Base-by-base conservation (phyloP, 1,284 basidiomycete species). In the Pseudozyma tsukubaensis region DNA sequence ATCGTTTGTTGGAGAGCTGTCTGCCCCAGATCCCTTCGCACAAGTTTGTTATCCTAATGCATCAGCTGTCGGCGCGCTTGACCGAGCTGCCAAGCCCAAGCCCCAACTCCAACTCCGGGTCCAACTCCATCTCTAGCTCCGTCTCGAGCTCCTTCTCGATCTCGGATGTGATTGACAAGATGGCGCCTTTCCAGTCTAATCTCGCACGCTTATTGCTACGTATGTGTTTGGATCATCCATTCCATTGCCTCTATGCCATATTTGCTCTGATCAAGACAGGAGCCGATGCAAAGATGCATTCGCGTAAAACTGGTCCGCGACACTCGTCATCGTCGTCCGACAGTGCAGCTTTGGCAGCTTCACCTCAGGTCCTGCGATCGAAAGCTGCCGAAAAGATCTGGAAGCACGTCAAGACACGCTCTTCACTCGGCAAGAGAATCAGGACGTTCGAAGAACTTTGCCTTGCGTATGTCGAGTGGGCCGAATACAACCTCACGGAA, bases 231-330 rank as follows among this genome's bases (percentile, higher is more conserved):
- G 93, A 98, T 57, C 97, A 99, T 83, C 95, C 96, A 0, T 98
- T 94, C 86, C 97, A 99, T 82, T 91, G 90, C 72, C 86, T 97
- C 7, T 97, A 95, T 84, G 93, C 96, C 75, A 89, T 99, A 13
- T 93, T 91, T 82, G 92, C 92, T 0, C 57, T 84, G 47, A 54
- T 76, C 64, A 75, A 75, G 59, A 69, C 72, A 9, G 73, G 74
- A 3, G 60, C 58, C 6, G 78, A 78, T 52, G 47, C 56, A 34
- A 64, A 68, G 29, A 56, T 56, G 4, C 44, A 69, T 18, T 47
- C 53, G 32, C 51, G 55, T 44, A 52, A 61, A 1, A 45, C 57
- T 1, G 32, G 50, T 42, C 45, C 57, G 8, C 50, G 59, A 43
- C 67, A 54, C 59, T 56, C 66, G n/a, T 24, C 48, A 21, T 19